A percentile compares a stretch with the other conserved stretches of the same genome.
Evolutionary conservation across 805 yeast genomes (phyloP).

Genomic region (Candida nemodendra): DNA sequence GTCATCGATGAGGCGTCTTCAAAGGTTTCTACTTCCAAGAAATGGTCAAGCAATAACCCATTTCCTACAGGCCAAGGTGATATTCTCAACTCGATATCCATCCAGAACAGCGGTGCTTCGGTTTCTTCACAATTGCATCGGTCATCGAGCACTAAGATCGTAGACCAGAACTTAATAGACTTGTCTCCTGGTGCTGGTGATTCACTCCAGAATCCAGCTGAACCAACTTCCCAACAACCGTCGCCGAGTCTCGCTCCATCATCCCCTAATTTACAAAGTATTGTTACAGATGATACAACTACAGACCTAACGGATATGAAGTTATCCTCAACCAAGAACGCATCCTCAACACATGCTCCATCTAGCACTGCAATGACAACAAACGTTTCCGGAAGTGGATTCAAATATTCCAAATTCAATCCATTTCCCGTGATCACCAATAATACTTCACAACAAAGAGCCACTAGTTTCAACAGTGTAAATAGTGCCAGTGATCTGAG

Average conservation of each 20-base stretch:
- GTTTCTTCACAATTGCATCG: constrained; percentile 3
- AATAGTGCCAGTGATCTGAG: constrained; percentile 4
- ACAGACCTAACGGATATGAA: constrained; percentile 3
- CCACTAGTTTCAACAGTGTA: constrained; percentile 11
- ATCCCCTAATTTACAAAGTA: constrained; percentile 1
- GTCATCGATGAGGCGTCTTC: constrained; percentile 7
- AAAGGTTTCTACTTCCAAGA: constrained; percentile 4
- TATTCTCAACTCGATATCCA: background rate
- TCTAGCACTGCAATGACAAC: constrained; percentile 1
- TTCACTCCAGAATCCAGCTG: background rate
- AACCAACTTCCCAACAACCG: constrained; percentile 3
- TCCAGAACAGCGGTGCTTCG: constrained; percentile 12
- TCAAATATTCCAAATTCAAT: constrained; percentile 17
- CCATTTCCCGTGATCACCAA: constrained; percentile 18
- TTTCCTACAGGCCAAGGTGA: constrained; percentile 18
- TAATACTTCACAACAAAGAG: constrained; percentile 1
- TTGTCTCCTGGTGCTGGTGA: constrained; percentile 7
- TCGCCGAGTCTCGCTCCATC: constrained; percentile 5
- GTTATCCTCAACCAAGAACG: background rate
- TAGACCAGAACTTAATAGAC: constrained; percentile 14
- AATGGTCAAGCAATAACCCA: constrained; percentile 28
- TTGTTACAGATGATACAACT: background rate
- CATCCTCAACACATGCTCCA: background rate
- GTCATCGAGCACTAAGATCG: background rate
- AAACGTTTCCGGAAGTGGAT: constrained; percentile 6